Percentiles rank a stretch among this genome's conserved stretches.
These are phyloP conservation scores for Samsoniella hepiali DNA, from an alignment of 2,329 filamentous ascomycete genomes.

Conservation along the genomic window DNA sequence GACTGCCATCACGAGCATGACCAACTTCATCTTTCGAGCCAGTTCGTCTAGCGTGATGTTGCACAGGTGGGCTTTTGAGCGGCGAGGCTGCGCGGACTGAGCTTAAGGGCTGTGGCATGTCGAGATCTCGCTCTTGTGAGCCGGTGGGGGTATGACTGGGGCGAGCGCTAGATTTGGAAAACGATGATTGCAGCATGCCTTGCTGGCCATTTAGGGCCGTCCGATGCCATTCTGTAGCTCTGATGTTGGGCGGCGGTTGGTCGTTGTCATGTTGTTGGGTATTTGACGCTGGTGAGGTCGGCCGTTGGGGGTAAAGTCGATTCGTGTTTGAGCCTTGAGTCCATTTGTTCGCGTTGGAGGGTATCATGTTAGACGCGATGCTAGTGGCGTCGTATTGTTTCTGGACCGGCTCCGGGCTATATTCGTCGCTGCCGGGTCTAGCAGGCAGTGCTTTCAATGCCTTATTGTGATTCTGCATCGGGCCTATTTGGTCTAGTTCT, in stretches of 20 bases:
- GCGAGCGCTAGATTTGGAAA: conserved; percentile 48
- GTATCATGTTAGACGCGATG: neutral
- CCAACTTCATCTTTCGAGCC: conserved; percentile 27
- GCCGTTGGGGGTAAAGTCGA: neutral
- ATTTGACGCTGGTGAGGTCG: neutral
- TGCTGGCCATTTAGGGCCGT: conserved; percentile 12
- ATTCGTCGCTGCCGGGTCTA: conserved; percentile 54
- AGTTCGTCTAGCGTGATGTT: conserved; percentile 28
- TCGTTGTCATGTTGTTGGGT: neutral
- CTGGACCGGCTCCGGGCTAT: conserved; percentile 23
- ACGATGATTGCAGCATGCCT: conserved; percentile 47
- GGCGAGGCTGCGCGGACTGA: conserved; percentile 57
- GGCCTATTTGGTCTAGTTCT: conserved; percentile 72
- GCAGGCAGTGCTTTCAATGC: conserved; percentile 75
- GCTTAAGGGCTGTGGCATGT: conserved; percentile 67
- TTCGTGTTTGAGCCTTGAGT: neutral
- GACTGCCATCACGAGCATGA: conserved; percentile 61
- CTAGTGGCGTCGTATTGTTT: conserved; percentile 12
- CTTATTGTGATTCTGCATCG: conserved; percentile 42
- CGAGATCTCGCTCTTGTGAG: conserved; percentile 9
- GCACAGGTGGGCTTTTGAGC: conserved; percentile 20
- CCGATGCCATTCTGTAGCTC: conserved; percentile 15
- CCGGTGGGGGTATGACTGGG: conserved; percentile 6
- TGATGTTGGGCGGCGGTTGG: conserved; percentile 12
- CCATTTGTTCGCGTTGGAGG: neutral